Conservation (phyloP, 2,329 filamentous ascomycete genomes). For the Aspergillus eucalypticola region DNA sequence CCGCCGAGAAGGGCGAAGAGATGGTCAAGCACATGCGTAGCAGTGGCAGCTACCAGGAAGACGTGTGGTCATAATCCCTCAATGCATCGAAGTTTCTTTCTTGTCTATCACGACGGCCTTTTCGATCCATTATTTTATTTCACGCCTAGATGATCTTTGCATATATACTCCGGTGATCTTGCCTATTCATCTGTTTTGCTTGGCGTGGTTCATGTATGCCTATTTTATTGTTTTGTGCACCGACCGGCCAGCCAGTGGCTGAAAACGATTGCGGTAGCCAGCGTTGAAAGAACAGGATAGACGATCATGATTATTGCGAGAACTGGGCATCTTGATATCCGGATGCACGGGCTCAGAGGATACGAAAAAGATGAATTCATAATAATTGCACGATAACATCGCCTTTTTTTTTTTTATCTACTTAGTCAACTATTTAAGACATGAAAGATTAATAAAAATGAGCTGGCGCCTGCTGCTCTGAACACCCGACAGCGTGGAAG, state of each 20-base stretch:
- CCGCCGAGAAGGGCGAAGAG: conserved; percentile 87
- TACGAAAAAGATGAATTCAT: not conserved
- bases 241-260: conserved; percentile 9
- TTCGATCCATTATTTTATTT: conserved; percentile 20
- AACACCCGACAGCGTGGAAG: not conserved
- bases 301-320: conserved; percentile 1
- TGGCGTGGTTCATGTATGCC: conserved; percentile 26
- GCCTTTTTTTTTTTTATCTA: no score
- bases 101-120: conserved; percentile 20
- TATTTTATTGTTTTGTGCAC: conserved; percentile 14
- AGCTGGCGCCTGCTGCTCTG: no score
- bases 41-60: conserved; percentile 92
- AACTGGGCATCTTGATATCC: not conserved
- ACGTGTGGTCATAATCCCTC: conserved; percentile 62
- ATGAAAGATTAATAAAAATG: no score
- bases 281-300: conserved; percentile 6
- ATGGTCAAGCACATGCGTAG: conserved; percentile 96
- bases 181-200: conserved; percentile 16
- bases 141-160: conserved; percentile 31
- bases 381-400: not conserved
- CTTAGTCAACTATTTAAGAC: no score
- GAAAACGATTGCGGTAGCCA: conserved; percentile 6
- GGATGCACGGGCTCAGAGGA: not conserved
- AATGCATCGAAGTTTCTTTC: conserved; percentile 16
- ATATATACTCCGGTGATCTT: conserved; percentile 28